Evolutionary conservation across 2,329 filamentous ascomycete genomes (phyloP).

Genomic region (Epicoccum sorghinum): DNA sequence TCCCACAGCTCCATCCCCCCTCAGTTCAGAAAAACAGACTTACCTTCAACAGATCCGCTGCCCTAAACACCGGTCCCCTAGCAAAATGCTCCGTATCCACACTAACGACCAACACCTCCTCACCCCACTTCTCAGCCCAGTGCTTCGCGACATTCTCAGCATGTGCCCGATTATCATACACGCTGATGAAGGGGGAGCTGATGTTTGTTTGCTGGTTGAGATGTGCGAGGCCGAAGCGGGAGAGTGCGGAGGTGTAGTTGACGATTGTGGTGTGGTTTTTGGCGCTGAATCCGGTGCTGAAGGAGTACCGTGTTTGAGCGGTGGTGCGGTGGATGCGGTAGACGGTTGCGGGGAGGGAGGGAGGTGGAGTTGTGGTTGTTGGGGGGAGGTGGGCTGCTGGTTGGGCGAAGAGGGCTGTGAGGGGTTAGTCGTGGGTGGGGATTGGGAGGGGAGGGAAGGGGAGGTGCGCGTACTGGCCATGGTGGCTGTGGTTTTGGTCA

Average conservation of each 20-base stretch:
- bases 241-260: slow-evolving; percentile 28
- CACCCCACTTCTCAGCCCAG: slow-evolving; percentile 26
- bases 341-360: slow-evolving; percentile 33
- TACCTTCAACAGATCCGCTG: slow-evolving; percentile 35
- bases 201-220: slow-evolving; percentile 44
- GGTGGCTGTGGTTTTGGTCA: neutral
- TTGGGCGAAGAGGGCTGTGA: slow-evolving; percentile 19
- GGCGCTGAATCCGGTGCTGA: slow-evolving; percentile 38
- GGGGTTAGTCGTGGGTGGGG: neutral
- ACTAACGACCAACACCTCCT: slow-evolving; percentile 33
- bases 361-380: slow-evolving; percentile 20
- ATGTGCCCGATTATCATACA: slow-evolving; percentile 36
- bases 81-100: slow-evolving; percentile 41
- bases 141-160: slow-evolving; percentile 35
- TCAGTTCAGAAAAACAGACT: neutral
- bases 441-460: too few relatives aligned
- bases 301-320: slow-evolving; percentile 41
- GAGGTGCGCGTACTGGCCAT: too few relatives aligned
- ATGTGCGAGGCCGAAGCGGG: slow-evolving; percentile 38
- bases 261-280: slow-evolving; percentile 46
- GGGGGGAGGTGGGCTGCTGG: slow-evolving; percentile 3
- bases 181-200: slow-evolving; percentile 41
- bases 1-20: too few relatives aligned
- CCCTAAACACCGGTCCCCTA: slow-evolving; percentile 41
- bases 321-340: slow-evolving; percentile 39